Conservation (phyloP, 2,329 filamentous ascomycete species). For the Thyridium curvatum region DNA sequence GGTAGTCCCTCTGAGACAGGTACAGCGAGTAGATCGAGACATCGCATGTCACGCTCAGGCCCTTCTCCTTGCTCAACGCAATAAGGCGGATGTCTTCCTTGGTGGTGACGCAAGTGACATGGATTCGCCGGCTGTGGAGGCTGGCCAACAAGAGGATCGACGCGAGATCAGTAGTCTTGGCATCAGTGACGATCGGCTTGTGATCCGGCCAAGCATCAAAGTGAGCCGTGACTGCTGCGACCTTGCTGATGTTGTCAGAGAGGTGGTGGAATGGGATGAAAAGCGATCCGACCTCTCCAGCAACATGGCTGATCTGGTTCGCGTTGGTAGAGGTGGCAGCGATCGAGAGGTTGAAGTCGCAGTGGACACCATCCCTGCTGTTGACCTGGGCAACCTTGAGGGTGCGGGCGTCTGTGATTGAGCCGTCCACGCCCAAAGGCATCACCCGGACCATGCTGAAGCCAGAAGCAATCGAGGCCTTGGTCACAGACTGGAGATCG, state of each 20-base stretch:
- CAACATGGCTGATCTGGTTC: constrained; percentile 66
- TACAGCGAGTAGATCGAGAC: constrained; percentile 77
- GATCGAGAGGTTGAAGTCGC: constrained; percentile 77
- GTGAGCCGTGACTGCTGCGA: constrained; percentile 71
- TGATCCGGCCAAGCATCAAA: constrained; percentile 71
- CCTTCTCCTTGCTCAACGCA: constrained; percentile 72
- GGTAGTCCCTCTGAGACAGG: constrained; percentile 64
- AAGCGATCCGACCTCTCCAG: constrained; percentile 68
- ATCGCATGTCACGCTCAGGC: constrained; percentile 76
- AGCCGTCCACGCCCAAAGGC: constrained; percentile 66
- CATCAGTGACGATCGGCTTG: constrained; percentile 78
- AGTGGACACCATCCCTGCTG: constrained; percentile 54
- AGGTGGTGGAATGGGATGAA: constrained; percentile 81
- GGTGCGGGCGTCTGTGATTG: constrained; percentile 66
- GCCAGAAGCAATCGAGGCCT: constrained; percentile 66
- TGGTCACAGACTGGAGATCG: constrained; percentile 65
- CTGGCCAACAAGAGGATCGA: constrained; percentile 73
- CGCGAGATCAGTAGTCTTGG: constrained; percentile 74
- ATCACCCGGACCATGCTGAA: constrained; percentile 79
- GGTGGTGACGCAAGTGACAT: constrained; percentile 74
- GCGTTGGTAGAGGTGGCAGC: constrained; percentile 67
- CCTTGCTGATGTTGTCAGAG: constrained; percentile 78
- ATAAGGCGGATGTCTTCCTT: constrained; percentile 76
- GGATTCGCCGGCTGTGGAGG: constrained; percentile 70
- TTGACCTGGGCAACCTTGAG: constrained; percentile 67